These are phyloP conservation scores for Gaertneriomyces sp. DNA, from an alignment of 192 early-diverging fungal genomes.

Conservation along the genomic window DNA sequence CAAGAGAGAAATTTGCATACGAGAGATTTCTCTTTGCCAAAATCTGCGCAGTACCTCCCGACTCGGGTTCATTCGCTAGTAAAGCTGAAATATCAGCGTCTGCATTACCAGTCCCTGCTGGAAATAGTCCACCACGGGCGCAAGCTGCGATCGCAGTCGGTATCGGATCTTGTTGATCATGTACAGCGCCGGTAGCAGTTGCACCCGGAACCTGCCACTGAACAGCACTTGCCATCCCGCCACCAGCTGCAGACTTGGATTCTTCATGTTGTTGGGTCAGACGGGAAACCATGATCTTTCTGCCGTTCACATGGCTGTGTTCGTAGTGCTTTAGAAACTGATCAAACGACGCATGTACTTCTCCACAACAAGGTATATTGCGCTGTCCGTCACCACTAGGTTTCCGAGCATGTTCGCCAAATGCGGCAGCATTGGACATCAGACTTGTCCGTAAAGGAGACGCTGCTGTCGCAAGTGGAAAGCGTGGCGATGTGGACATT, in stretches of 20 bases:
- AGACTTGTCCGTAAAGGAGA: too few species aligned
- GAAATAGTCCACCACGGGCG: conserved; percentile 14
- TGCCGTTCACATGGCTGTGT: conserved; percentile 2
- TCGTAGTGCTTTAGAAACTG: conserved; percentile 24
- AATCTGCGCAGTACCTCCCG: conserved; percentile 15
- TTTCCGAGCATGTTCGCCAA: too few species aligned
- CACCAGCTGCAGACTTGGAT: not conserved
- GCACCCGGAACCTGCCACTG: not conserved
- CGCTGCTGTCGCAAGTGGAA: too few species aligned
- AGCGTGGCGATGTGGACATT: too few species aligned
- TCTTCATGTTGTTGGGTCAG: not conserved
- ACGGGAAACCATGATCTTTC: not conserved
- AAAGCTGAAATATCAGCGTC: conserved; percentile 34
- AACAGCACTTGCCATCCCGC: not conserved
- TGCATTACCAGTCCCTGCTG: conserved; percentile 22
- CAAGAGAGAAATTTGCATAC: conserved; percentile 41
- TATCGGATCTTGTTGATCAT: not conserved
- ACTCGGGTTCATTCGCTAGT: conserved; percentile 22
- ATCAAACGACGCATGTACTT: conserved; percentile 17
- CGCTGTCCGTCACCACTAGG: not conserved
- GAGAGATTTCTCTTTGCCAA: conserved; percentile 39
- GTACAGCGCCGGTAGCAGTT: not conserved
- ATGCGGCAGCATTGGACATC: too few species aligned
- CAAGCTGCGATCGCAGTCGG: conserved; percentile 10
- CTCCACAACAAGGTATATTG: conserved; percentile 22